A percentile compares a stretch with the other conserved stretches of the same genome.
Conservation (phyloP, 73 alveolate genomes). For the Tetrahymena elliotti region DNA sequence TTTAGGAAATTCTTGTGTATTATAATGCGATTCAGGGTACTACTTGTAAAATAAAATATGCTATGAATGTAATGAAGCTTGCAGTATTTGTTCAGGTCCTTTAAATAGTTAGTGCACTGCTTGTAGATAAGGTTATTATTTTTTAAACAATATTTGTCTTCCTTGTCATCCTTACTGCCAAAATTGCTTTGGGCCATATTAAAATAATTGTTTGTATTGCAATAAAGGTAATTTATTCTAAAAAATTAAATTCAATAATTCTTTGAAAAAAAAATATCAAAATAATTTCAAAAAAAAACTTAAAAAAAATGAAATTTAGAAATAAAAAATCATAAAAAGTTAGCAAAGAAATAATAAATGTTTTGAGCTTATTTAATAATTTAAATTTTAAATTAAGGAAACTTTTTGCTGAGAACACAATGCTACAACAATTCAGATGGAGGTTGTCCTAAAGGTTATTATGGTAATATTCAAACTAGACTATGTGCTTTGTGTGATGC, state of each 20-base stretch:
- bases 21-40: background rate
- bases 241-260: background rate
- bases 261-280: no score
- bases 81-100: background rate
- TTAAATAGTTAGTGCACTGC: background rate
- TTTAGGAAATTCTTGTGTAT: background rate
- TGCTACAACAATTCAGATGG: background rate
- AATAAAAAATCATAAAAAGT: no score
- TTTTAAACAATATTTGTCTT: background rate
- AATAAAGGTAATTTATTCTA: background rate
- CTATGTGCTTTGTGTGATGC: background rate
- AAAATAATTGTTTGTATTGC: background rate
- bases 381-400: background rate
- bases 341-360: no score
- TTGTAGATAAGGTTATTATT: background rate
- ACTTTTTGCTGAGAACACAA: background rate
- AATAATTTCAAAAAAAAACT: no score
- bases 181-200: background rate
- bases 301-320: no score
- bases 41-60: background rate
- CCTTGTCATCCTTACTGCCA: background rate
- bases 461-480: background rate
- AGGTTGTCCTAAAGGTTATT: background rate
- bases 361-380: no score
- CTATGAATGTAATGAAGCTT: background rate